A percentile compares a stretch with the other conserved stretches of the same genome.
Conservation (phyloP, 139 green algal species). For the Coccomyxa sp. region DNA sequence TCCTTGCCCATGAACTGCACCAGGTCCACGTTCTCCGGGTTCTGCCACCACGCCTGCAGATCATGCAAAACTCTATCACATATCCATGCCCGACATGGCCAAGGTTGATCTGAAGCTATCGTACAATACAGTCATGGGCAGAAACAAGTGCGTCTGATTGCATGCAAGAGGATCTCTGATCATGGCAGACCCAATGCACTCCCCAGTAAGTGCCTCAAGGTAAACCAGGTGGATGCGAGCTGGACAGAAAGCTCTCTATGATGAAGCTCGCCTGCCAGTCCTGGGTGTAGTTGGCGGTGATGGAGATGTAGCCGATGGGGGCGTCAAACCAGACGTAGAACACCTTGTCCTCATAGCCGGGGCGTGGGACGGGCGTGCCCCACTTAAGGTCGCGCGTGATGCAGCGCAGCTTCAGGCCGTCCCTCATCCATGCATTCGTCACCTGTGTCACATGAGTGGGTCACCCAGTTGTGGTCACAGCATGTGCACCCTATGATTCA, state of each 20-base stretch:
- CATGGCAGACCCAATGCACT: neutral
- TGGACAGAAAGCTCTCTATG: too few species aligned
- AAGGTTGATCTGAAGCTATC: neutral
- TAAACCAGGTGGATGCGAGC: too few species aligned
- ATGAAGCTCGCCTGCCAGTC: constrained; percentile 59
- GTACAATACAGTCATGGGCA: neutral
- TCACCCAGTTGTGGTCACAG: neutral
- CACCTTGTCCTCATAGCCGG: constrained; percentile 86
- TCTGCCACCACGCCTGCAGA: constrained; percentile 81
- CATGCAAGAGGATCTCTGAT: neutral
- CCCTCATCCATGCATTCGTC: constrained; percentile 91
- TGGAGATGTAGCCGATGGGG: constrained; percentile 96
- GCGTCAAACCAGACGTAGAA: constrained; percentile 99
- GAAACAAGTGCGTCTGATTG: neutral
- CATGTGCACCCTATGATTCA: neutral
- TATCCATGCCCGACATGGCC: neutral
- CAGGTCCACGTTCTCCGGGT: constrained; percentile 90
- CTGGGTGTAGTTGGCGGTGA: constrained; percentile 89
- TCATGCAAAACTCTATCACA: neutral
- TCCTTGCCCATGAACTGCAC: constrained; percentile 99
- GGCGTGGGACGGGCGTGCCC: constrained; percentile 86
- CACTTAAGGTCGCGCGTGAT: constrained; percentile 98
- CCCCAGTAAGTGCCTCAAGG: too few species aligned
- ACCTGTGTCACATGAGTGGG: constrained; percentile 35
- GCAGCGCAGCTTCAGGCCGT: constrained; percentile 91